Base-by-base conservation (phyloP, 257 asterid species). In the Cinchona pubescens region DNA sequence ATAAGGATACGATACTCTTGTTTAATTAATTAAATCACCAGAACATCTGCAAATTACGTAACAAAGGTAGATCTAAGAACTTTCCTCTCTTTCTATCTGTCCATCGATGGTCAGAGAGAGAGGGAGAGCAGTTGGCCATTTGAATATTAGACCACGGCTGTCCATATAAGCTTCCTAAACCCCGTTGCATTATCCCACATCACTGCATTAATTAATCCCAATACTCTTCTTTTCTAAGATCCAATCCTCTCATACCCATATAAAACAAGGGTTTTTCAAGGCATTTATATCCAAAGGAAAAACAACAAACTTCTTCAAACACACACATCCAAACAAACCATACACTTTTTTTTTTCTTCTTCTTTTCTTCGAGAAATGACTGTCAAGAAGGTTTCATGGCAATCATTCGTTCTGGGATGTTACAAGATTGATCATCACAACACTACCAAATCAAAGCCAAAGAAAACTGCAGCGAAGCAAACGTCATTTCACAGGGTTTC, bases 371-470 rank as follows among this genome's bases (percentile, higher is more conserved):
- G 62, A 0, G 34, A 76, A n/a, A 80, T 80, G 85, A 64, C 74
- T 21, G 85, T 84, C 79, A 90, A 85, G 83, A 90, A 86, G 86
- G 78, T 63, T 72, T 79, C 66, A 69, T 88, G 92, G 94, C 93
- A 84, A 60, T 84, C 85, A 4, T 76, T 79, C 30, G 80, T 90
- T 27, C 81, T 89, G 2, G 82, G 82, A 14, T 94, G 97, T 71
- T 86, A 84, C 87, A 87, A 82, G 80, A 25, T 83, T 10, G 72
- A 45, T 12, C 83, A 45, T 12, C 83, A 78, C 19, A 43, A 60
- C 42, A 25, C 65, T 11, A 25, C 65, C 7, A 59, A 65, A 25
- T 62, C 89, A 23, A 76, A 49, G 73, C 82, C 76, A 0, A 77
- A 70, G n/a, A 76, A 86, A 58, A 76, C 63, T 2, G 42, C 63